These are phyloP conservation scores for Cladorrhinum sp. DNA, from an alignment of 2,329 filamentous ascomycete genomes.

Conservation along the genomic window DNA sequence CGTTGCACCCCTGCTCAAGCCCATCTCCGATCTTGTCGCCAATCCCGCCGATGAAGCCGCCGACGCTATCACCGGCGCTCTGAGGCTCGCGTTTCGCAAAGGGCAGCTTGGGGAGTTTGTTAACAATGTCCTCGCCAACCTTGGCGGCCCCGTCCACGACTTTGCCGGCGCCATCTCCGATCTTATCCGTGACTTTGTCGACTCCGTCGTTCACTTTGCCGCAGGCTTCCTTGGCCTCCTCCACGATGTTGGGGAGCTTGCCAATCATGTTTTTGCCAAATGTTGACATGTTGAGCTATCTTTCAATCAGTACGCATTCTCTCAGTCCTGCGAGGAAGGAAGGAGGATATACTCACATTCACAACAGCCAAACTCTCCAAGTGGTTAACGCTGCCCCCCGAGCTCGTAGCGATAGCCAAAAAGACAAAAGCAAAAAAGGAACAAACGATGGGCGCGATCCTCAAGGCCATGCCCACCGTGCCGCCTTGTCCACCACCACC, in stretches of 20 bases:
- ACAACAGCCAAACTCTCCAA: conserved; percentile 18
- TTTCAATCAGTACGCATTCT: neutral
- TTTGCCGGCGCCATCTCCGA: conserved; percentile 23
- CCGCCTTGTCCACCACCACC: neutral
- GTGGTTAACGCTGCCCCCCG: conserved; percentile 3
- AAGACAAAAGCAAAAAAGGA: conserved; percentile 18
- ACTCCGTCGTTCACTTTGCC: conserved; percentile 16
- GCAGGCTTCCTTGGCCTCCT: conserved; percentile 8
- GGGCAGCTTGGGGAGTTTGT: too few species aligned
- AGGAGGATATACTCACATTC: conserved; percentile 11
- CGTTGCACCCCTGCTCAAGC: conserved; percentile 20
- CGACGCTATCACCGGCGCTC: too few species aligned
- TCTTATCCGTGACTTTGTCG: conserved; percentile 24
- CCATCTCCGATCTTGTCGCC: conserved; percentile 13
- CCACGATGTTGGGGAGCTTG: conserved; percentile 20
- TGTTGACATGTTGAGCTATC: conserved; percentile 39
- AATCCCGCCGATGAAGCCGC: neutral
- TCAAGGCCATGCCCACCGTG: conserved; percentile 7
- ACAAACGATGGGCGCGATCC: conserved; percentile 13
- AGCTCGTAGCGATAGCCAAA: conserved; percentile 16
- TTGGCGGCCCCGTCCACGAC: conserved; percentile 18
- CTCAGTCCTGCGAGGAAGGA: neutral
- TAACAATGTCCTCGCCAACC: conserved; percentile 14
- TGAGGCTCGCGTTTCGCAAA: too few species aligned
- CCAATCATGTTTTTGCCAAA: conserved; percentile 39